Conservation (phyloP, 2,329 filamentous ascomycete genomes). For the Alternaria gansuensis region DNA sequence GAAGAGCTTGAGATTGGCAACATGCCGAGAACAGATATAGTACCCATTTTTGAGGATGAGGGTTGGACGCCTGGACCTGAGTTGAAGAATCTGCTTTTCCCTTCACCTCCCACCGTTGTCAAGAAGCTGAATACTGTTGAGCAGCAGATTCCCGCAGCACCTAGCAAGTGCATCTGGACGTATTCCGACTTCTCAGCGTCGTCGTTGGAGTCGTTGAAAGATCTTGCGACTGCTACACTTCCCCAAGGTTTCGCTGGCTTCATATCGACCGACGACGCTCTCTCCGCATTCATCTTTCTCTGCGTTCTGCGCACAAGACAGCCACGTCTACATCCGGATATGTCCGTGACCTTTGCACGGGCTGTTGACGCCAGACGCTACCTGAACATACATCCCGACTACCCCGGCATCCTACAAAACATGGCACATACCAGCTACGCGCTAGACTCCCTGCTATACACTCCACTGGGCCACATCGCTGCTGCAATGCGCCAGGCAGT, state of each 20-base stretch:
- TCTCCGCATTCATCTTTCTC: constrained; percentile 64
- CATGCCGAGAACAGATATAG: constrained; percentile 47
- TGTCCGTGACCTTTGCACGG: constrained; percentile 54
- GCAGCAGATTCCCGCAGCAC: not conserved
- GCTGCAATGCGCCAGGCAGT: not conserved
- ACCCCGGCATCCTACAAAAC: constrained; percentile 61
- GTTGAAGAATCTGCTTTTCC: constrained; percentile 49
- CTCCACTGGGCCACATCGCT: constrained; percentile 38
- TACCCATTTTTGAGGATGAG: constrained; percentile 53
- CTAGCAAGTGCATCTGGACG: constrained; percentile 52
- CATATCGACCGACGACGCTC: constrained; percentile 64
- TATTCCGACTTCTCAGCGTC: constrained; percentile 57
- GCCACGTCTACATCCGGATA: constrained; percentile 40
- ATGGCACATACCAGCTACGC: constrained; percentile 55
- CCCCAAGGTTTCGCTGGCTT: constrained; percentile 39
- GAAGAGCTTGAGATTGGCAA: constrained; percentile 60
- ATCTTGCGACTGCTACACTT: constrained; percentile 41
- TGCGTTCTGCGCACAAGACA: constrained; percentile 55
- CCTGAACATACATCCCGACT: constrained; percentile 55
- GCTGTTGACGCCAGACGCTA: constrained; percentile 60
- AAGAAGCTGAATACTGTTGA: not conserved
- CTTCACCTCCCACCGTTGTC: not conserved
- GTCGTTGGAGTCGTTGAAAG: constrained; percentile 56
- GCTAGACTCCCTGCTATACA: constrained; percentile 38
- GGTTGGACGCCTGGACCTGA: constrained; percentile 51